Conservation (phyloP, 2,329 filamentous ascomycete genomes). For the Macrophomina phaseolina region DNA sequence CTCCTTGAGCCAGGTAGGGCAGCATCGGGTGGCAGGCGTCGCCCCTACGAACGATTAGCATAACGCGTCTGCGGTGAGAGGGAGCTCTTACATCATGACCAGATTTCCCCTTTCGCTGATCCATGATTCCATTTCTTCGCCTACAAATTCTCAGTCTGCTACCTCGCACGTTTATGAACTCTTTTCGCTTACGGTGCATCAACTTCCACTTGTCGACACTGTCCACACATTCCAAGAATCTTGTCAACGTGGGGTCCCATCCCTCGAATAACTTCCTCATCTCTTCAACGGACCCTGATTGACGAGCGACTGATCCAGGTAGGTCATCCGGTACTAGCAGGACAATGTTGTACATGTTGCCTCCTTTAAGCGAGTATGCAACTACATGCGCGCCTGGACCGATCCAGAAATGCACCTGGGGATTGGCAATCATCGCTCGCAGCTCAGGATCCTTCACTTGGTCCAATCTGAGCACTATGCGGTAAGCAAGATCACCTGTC, state of each 20-base stretch:
- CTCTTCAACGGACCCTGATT: conserved; percentile 62
- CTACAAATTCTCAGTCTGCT: not conserved
- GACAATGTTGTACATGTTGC: conserved; percentile 69
- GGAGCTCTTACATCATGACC: conserved; percentile 43
- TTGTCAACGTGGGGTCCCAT: conserved; percentile 67
- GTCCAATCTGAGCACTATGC: conserved; percentile 62
- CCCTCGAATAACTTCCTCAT: conserved; percentile 64
- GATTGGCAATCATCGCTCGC: conserved; percentile 58
- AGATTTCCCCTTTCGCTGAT: conserved; percentile 33
- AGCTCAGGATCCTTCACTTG: conserved; percentile 60
- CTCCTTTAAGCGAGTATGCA: conserved; percentile 65
- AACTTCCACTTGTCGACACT: conserved; percentile 73
- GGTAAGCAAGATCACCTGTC: conserved; percentile 70
- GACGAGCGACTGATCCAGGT: conserved; percentile 58
- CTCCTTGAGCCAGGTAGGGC: conserved; percentile 51
- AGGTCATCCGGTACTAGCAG: conserved; percentile 69
- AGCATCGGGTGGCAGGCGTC: conserved; percentile 45
- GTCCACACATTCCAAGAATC: conserved; percentile 58
- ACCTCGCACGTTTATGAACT: not conserved
- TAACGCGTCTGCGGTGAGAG: conserved; percentile 62
- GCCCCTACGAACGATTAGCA: conserved; percentile 32
- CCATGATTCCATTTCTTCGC: conserved; percentile 25
- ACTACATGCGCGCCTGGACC: conserved; percentile 67
- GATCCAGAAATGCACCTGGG: conserved; percentile 66
- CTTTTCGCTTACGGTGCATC: conserved; percentile 53